phyloP scores from a whole-genome alignment of 768 basidiomycete species.

The Lepiota venenata region DNA sequence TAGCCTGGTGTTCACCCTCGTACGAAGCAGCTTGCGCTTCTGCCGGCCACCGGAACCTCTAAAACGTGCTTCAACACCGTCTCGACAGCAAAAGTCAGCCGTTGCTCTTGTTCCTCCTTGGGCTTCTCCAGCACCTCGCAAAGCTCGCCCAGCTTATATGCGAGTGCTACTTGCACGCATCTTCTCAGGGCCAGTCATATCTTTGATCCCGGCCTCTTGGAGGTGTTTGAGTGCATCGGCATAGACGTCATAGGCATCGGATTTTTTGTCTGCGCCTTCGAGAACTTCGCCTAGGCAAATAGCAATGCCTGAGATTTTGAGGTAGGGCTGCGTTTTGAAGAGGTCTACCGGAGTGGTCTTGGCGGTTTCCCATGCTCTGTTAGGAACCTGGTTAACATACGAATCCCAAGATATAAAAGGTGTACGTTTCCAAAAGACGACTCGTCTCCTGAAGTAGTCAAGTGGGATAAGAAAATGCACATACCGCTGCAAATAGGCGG shows the following conservation, averaged over 20 bases:
- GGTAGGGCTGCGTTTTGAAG: conserved; percentile 45
- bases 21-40: neutral
- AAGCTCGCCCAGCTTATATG: conserved; percentile 43
- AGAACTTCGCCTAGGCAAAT: conserved; percentile 16
- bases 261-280: conserved; percentile 35
- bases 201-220: conserved; percentile 21
- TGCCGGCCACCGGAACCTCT: conserved; percentile 15
- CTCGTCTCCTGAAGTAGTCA: too few relatives aligned
- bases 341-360: conserved; percentile 22
- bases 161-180: conserved; percentile 37
- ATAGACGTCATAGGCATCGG: conserved; percentile 37
- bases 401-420: neutral
- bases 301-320: conserved; percentile 51
- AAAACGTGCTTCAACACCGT: conserved; percentile 23
- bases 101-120: conserved; percentile 37
- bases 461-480: conserved; percentile 10
- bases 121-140: conserved; percentile 29
- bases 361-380: conserved; percentile 49
- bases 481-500: conserved; percentile 52
- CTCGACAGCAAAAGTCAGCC: conserved; percentile 41
- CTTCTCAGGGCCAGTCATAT: conserved; percentile 18
- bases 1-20: conserved; percentile 20
- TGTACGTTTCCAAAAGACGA: neutral
- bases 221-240: conserved; percentile 22
- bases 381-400: conserved; percentile 1